Evolutionary conservation across 495 filamentous ascomycete species (phyloP).

Genomic region (Glonium stellatum): DNA sequence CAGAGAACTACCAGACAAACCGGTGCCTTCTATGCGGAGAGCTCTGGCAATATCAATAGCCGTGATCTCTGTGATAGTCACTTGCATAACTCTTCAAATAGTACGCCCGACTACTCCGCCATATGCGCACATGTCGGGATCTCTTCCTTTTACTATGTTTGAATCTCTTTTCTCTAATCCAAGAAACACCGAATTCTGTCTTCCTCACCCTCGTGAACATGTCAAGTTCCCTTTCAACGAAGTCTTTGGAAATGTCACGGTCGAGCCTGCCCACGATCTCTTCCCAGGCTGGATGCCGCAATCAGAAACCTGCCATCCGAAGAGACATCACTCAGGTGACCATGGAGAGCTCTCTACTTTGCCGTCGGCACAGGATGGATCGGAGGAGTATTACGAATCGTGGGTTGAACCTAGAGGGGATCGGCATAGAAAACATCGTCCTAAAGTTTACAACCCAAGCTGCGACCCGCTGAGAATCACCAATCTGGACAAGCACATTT

Average conservation of each 20-base stretch:
- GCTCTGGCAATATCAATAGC: not conserved
- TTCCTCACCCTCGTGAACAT: not conserved
- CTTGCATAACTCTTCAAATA: not conserved
- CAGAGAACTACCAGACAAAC: not conserved
- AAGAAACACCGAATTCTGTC: conserved; percentile 1
- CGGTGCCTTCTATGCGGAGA: not conserved
- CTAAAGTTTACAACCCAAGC: conserved; percentile 37
- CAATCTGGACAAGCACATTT: conserved; percentile 38
- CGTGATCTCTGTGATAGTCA: not conserved
- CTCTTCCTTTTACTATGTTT: not conserved
- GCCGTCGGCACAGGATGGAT: too few relatives aligned
- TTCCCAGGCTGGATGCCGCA: conserved; percentile 4
- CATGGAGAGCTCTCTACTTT: not conserved
- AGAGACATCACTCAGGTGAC: not conserved
- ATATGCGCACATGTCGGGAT: conserved; percentile 2
- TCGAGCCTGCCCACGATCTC: not conserved
- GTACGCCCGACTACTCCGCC: conserved; percentile 2
- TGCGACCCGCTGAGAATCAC: conserved; percentile 42
- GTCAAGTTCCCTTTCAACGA: not conserved
- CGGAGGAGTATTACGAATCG: too few relatives aligned
- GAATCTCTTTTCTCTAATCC: not conserved
- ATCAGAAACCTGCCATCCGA: not conserved
- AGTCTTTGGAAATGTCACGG: not conserved
- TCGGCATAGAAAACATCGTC: not conserved
- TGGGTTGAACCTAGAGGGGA: too few relatives aligned